Evolutionary conservation across 2,329 filamentous ascomycete genomes (phyloP), one percentile per base, ranked within the genome.

Genomic region (Myriosclerotinia duriaeana): DNA sequence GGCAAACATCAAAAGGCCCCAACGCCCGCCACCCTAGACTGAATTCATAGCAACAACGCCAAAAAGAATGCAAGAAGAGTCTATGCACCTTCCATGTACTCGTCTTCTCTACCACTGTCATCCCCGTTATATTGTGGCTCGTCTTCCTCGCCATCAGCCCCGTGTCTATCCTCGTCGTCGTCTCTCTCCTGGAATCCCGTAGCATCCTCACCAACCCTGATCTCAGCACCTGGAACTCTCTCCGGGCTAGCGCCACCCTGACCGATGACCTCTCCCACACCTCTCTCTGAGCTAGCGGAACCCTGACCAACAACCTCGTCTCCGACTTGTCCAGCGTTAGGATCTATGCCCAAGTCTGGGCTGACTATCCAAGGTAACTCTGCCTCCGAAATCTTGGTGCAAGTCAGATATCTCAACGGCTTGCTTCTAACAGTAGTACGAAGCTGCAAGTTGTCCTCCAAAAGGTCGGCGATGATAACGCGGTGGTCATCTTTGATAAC

Each of bases 291-390:
- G 34, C 44, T 50, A 8, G 48, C 15, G 14, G 48, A 40, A 9
- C 60, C 38, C 15, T 40, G 34, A 15, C 8, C 36, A 40, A 26
- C 7, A 40, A 15, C 14, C 48, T 30, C 48, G 11, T 42, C 22
- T 34, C 17, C 26, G 38, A 15, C 5, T 6, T 22, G 36, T 11
- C 38, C 20, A 11, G 63, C 46, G n/a, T n/a, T 34, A 1, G n/a
- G 4, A 2, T 11, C 17, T 34, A 26, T 1, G 34, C 40, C 44
- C 20, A 65, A 22, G 1, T 42, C 36, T 5, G 63, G 63, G 15
- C 26, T 38, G 8, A 15, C 34, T 20, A 63, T 44, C 87, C 87
- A 89, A 8, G 86, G 86, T 69, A 87, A 80, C 75, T 90, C 87
- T 38, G 79, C 79, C 65, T 84, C 83, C 65, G 85, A 83, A 38